A percentile compares a stretch with the other conserved stretches of the same genome.
These are phyloP conservation scores for Cutaneotrichosporon curvatum DNA, from an alignment of 1,284 basidiomycete species.

Conservation along the genomic window DNA sequence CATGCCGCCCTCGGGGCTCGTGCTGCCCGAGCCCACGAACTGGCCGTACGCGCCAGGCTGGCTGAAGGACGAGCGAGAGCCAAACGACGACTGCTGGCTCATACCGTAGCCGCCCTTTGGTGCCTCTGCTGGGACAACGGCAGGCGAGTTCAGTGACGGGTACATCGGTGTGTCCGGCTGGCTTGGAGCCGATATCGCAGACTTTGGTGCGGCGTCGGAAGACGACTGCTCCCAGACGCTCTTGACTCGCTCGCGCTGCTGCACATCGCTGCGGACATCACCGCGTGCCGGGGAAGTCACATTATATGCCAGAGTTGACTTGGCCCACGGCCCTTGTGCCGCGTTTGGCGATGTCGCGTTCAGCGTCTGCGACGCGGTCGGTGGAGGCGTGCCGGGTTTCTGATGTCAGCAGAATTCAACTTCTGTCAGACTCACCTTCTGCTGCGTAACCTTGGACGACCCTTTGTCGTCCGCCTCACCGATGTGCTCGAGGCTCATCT, in stretches of 20 bases:
- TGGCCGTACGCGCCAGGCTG: slow-evolving; percentile 13
- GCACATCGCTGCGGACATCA: slow-evolving; percentile 3
- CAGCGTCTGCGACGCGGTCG: slow-evolving; percentile 8
- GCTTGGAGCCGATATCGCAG: slow-evolving; percentile 9
- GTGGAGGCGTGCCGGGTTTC: slow-evolving; percentile 31
- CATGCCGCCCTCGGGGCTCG: slow-evolving; percentile 16
- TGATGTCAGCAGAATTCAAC: slow-evolving; percentile 2
- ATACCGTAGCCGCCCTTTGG: slow-evolving; percentile 17
- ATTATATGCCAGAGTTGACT: slow-evolving; percentile 21
- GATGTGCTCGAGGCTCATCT: slow-evolving; percentile 43
- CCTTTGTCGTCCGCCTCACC: slow-evolving; percentile 28
- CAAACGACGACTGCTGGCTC: slow-evolving; percentile 12
- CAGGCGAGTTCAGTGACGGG: slow-evolving; percentile 36
- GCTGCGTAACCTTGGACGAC: slow-evolving; percentile 4
- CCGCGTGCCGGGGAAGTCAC: slow-evolving; percentile 22
- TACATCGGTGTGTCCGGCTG: slow-evolving; percentile 32
- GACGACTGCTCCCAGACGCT: slow-evolving; percentile 31
- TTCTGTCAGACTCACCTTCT: slow-evolving; percentile 19
- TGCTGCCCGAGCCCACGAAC: slow-evolving; percentile 11
- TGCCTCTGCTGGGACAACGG: slow-evolving; percentile 3
- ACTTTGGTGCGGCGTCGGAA: slow-evolving; percentile 3
- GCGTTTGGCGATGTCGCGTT: slow-evolving; percentile 19
- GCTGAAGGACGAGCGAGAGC: not conserved
- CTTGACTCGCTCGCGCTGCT: slow-evolving; percentile 35
- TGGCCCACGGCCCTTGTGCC: slow-evolving; percentile 24